phyloP scores from a whole-genome alignment of 2,329 filamentous ascomycete genomes.

The Tricladium varicosporioides region DNA sequence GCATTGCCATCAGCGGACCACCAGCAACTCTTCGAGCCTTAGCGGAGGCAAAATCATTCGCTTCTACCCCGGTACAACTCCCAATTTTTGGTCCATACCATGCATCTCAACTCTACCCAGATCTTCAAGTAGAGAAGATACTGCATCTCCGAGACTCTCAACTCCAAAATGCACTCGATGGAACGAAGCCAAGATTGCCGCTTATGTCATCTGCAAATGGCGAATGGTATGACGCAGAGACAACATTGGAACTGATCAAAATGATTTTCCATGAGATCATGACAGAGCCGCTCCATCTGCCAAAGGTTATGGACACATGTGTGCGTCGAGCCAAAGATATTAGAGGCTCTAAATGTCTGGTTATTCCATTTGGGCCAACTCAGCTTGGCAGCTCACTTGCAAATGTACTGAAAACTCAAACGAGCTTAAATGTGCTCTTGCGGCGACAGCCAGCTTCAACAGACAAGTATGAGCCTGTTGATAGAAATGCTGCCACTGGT shows the following conservation, averaged over 20 bases:
- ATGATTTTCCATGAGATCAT: not conserved
- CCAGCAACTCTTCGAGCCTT: constrained; percentile 47
- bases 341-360: not conserved
- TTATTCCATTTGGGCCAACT: constrained; percentile 8
- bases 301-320: constrained; percentile 1
- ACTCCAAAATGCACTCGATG: not conserved
- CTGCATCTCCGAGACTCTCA: constrained; percentile 43
- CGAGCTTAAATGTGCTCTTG: not conserved
- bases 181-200: not conserved
- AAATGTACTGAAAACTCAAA: not conserved
- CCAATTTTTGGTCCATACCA: constrained; percentile 58
- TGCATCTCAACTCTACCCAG: constrained; percentile 49
- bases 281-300: not conserved
- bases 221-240: not conserved
- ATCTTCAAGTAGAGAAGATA: constrained; percentile 44
- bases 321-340: not conserved
- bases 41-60: constrained; percentile 39
- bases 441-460: constrained; percentile 4
- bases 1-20: constrained; percentile 53
- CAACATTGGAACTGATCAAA: not conserved
- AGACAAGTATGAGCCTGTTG: constrained; percentile 1
- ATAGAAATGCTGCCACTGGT: not conserved
- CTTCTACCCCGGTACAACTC: constrained; percentile 45
- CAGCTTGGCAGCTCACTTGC: not conserved
- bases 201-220: not conserved